Conservation (phyloP, 495 filamentous ascomycete genomes). For the Neurospora sp. region DNA sequence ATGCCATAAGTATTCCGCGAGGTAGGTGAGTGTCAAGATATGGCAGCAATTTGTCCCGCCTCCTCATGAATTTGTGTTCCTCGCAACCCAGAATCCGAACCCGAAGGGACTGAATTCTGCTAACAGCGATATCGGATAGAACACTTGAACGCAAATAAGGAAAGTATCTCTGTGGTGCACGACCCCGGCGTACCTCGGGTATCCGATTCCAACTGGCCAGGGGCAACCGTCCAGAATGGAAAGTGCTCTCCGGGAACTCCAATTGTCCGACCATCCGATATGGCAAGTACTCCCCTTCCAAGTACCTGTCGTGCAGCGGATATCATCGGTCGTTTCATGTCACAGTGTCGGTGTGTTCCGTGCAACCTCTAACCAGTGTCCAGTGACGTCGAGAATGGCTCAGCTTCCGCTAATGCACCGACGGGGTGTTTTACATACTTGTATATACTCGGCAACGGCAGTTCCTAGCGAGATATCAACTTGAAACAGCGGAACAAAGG, state of each 20-base stretch:
- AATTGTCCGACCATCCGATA: background rate
- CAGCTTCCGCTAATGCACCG: background rate
- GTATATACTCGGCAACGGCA: background rate
- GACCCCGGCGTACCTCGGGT: background rate
- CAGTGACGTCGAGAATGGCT: background rate
- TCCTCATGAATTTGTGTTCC: background rate
- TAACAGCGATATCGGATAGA: background rate
- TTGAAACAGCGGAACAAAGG: background rate
- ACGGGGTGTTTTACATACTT: background rate
- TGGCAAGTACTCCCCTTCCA: background rate
- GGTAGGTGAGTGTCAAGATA: background rate
- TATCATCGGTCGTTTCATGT: background rate
- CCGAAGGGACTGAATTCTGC: background rate
- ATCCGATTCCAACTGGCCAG: background rate
- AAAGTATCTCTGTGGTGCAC: background rate
- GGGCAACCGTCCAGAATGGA: background rate
- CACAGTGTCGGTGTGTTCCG: background rate
- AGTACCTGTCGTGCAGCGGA: background rate
- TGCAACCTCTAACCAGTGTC: background rate
- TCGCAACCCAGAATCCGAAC: background rate
- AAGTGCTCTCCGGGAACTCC: background rate
- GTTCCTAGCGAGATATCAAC: background rate
- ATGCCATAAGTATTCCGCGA: too few relatives aligned
- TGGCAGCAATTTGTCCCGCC: background rate
- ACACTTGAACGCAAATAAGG: background rate